Base-by-base conservation (phyloP, 140 eudicot species). In the Senecio squalidus region DNA sequence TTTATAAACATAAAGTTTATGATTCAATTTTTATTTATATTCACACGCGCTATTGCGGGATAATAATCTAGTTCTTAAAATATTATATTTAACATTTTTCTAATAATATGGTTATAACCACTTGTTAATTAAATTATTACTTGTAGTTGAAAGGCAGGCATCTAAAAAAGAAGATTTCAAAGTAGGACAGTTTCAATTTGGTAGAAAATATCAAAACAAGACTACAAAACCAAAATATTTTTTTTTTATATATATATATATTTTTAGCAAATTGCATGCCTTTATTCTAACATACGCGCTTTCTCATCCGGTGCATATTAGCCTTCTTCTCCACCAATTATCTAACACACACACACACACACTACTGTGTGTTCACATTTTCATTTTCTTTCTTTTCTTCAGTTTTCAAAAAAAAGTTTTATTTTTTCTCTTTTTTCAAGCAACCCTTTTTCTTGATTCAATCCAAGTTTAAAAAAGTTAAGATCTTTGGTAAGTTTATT, bases 201-300 rank as follows among this genome's bases (percentile, higher is more conserved):
- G n/a, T n/a, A n/a, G n/a, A n/a, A n/a, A n/a, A n/a, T n/a, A n/a
- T n/a, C n/a, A n/a, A n/a, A n/a, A n/a, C n/a, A n/a, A n/a, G n/a
- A n/a, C n/a, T n/a, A n/a, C n/a, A n/a, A n/a, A n/a, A n/a, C n/a
- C n/a, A n/a, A n/a, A n/a, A n/a, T n/a, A n/a, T n/a, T n/a, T n/a
- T 52, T 24, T 52, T 52, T 52, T 52, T 6, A 33, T 33, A 6
- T 33, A 13, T 33, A 33, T 33, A 2, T 33, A 33, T 33, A 23
- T 13, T 50, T 55, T 18, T 59, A 29, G 13, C 62, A 30, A 52
- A 38, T 67, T 67, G 73, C 66, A 21, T 45, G 40, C 36, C 17
- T 49, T 29, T 17, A n/a, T 52, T 50, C 63, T 69, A 63, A 55
- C 72, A 60, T 63, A 71, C 72, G 72, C 77, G 47, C 54, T 55